Conservation (phyloP, 345 rosid genomes). For the Anacardium occidentale region DNA sequence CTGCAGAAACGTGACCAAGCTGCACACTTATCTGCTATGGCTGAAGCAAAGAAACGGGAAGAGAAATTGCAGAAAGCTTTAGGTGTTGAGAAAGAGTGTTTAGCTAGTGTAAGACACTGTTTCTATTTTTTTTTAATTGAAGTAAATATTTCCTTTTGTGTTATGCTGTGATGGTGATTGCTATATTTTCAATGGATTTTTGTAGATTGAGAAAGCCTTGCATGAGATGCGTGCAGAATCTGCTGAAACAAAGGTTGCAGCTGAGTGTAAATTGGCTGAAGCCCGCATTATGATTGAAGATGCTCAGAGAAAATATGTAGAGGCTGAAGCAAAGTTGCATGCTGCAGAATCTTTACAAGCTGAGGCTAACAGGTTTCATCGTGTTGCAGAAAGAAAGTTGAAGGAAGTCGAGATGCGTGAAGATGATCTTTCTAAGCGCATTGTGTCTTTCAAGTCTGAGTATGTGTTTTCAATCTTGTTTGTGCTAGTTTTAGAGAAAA, state of each 20-base stretch:
- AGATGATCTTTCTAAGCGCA: constrained; percentile 68
- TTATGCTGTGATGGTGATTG: not conserved
- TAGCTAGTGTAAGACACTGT: constrained; percentile 67
- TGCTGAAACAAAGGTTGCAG: constrained; percentile 88
- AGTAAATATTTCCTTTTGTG: not conserved
- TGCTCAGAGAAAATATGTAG: constrained; percentile 60
- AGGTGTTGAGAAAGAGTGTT: constrained; percentile 83
- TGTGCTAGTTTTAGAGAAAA: not conserved
- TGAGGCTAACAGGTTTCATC: constrained; percentile 65
- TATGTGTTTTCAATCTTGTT: constrained; percentile 38
- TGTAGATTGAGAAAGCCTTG: constrained; percentile 86
- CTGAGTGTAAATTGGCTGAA: constrained; percentile 64
- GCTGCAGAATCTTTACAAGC: constrained; percentile 73
- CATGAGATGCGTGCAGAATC: constrained; percentile 94
- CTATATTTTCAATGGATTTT: constrained; percentile 16
- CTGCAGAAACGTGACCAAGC: constrained; percentile 61
- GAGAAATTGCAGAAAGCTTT: constrained; percentile 76
- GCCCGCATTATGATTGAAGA: constrained; percentile 64
- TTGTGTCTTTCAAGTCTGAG: constrained; percentile 68
- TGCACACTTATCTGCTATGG: constrained; percentile 58
- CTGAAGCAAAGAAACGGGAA: constrained; percentile 78
- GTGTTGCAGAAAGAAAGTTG: constrained; percentile 81
- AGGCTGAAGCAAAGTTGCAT: constrained; percentile 60
- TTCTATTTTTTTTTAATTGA: constrained; percentile 1
- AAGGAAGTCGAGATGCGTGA: constrained; percentile 82